Conservation (phyloP, 768 basidiomycete species). For the Lentinus brumalis region DNA sequence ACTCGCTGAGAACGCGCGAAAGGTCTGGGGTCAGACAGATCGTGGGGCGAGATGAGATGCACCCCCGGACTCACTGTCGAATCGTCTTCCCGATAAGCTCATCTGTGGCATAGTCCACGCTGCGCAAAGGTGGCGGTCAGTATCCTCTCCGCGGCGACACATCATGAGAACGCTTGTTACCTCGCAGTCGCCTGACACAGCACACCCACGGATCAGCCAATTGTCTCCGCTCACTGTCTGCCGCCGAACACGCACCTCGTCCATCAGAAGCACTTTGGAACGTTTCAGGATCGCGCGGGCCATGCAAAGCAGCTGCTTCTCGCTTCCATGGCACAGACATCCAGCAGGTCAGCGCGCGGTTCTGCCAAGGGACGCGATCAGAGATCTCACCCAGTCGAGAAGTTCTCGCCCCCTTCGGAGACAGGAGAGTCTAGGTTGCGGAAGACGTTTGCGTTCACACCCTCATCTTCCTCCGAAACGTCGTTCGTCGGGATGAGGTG, state of each 20-base stretch:
- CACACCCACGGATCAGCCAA: not conserved
- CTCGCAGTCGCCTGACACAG: slow-evolving; percentile 64
- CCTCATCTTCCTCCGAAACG: slow-evolving; percentile 46
- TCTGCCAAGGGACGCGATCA: not conserved
- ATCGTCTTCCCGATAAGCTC: slow-evolving; percentile 85
- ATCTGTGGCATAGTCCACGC: slow-evolving; percentile 86
- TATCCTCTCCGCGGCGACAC: not conserved
- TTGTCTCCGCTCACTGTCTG: not conserved
- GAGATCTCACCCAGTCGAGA: slow-evolving; percentile 69
- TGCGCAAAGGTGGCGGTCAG: slow-evolving; percentile 23
- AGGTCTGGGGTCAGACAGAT: slow-evolving; percentile 1
- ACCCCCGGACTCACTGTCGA: slow-evolving; percentile 55
- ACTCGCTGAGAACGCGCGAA: slow-evolving; percentile 51
- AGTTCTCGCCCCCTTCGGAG: slow-evolving; percentile 87
- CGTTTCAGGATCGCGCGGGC: slow-evolving; percentile 82
- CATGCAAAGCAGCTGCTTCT: slow-evolving; percentile 89
- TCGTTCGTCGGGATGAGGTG: slow-evolving; percentile 70
- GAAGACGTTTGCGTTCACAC: slow-evolving; percentile 74
- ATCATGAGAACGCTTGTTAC: slow-evolving; percentile 31
- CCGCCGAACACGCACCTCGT: slow-evolving; percentile 54
- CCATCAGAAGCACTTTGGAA: slow-evolving; percentile 81
- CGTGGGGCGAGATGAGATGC: slow-evolving; percentile 42
- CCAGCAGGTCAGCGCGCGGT: slow-evolving; percentile 8
- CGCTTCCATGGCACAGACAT: slow-evolving; percentile 37
- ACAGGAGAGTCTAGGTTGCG: slow-evolving; percentile 73